These are phyloP conservation scores for Uronychia setigera DNA, from an alignment of 73 alveolate species.

Conservation along the genomic window DNA sequence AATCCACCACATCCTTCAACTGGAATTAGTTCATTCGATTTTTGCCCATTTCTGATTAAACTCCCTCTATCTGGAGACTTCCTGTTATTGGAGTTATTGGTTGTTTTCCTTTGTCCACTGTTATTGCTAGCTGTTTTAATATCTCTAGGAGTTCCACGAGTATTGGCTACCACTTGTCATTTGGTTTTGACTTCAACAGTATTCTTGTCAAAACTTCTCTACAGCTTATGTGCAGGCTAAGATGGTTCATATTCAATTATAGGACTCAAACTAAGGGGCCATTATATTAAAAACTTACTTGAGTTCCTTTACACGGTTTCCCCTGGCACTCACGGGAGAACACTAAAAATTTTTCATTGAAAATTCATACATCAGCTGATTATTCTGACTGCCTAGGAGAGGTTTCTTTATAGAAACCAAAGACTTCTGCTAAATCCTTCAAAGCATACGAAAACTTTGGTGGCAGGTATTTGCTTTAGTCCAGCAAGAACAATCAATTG, in stretches of 20 bases:
- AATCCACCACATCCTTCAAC: not conserved
- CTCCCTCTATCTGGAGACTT: not conserved
- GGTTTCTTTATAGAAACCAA: not conserved
- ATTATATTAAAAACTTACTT: not conserved
- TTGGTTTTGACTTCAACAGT: no score
- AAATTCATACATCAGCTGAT: not conserved
- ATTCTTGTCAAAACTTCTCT: not conserved
- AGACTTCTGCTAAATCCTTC: conserved; percentile 43
- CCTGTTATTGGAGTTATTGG: not conserved
- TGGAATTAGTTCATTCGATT: no score
- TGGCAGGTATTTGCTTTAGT: conserved; percentile 45
- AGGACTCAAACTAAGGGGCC: not conserved
- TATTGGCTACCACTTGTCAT: no score
- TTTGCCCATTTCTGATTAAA: not conserved
- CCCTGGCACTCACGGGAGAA: not conserved
- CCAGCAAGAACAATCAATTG: conserved; percentile 40
- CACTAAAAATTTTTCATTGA: not conserved
- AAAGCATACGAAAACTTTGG: conserved; percentile 55
- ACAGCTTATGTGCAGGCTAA: not conserved
- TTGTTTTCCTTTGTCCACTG: not conserved
- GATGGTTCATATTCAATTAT: not conserved
- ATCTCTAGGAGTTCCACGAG: no score
- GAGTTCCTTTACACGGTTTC: not conserved
- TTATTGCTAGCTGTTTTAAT: not conserved
- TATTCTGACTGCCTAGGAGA: not conserved